Evolutionary conservation across 352 stramenopile genomes (phyloP).

Genomic region (Pythium guiyangense): DNA sequence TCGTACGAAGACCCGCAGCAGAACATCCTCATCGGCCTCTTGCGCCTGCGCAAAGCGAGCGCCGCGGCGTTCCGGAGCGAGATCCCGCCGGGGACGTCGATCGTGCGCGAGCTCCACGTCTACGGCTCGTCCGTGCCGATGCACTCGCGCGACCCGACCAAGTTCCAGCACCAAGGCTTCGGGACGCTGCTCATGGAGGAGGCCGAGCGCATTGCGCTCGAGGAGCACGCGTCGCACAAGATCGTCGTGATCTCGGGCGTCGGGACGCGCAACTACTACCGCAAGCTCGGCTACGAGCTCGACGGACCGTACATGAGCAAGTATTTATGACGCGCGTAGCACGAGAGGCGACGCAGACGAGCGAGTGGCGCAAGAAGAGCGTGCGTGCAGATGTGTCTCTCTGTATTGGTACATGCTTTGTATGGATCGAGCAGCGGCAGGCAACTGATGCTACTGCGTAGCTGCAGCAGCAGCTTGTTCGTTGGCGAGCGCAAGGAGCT

Average conservation of each 20-base stretch:
- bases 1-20: slow-evolving; percentile 95
- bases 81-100: slow-evolving; percentile 52
- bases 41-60: slow-evolving; percentile 90
- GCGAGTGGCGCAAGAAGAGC: background rate
- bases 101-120: slow-evolving; percentile 93
- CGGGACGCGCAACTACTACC: slow-evolving; percentile 96
- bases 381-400: background rate
- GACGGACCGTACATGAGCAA: slow-evolving; percentile 98
- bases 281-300: slow-evolving; percentile 95
- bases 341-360: background rate
- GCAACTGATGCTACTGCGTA: background rate
- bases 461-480: slow-evolving; percentile 3
- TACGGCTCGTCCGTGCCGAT: slow-evolving; percentile 96
- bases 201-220: slow-evolving; percentile 92
- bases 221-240: slow-evolving; percentile 94
- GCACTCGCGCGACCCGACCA: slow-evolving; percentile 90
- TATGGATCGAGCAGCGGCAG: too few species aligned
- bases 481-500: slow-evolving; percentile 10
- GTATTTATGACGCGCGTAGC: slow-evolving; percentile 34
- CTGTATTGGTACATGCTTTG: slow-evolving; percentile 8
- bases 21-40: slow-evolving; percentile 95
- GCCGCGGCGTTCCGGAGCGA: slow-evolving; percentile 80
- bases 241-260: slow-evolving; percentile 97
- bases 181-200: slow-evolving; percentile 97
- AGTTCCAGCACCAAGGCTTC: slow-evolving; percentile 97